These are phyloP conservation scores for Leishmania lainsoni DNA, from an alignment of 208 protist genomes.

Conservation along the genomic window DNA sequence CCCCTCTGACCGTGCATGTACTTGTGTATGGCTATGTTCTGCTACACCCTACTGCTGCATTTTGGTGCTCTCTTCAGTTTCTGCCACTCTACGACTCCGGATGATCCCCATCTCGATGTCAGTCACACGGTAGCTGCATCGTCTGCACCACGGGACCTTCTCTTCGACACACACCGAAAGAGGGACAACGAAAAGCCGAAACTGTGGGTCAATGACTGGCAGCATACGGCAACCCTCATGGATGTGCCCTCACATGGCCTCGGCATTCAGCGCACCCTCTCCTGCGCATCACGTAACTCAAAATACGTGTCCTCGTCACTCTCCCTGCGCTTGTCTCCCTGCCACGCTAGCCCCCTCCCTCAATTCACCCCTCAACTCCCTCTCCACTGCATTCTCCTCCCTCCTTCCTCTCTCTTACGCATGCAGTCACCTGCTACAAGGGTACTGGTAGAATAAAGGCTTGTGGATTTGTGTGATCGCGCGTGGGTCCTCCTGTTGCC, in stretches of 20 bases:
- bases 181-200: background rate
- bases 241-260: background rate
- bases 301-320: background rate
- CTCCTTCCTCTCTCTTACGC: background rate
- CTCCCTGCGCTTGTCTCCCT: background rate
- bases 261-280: background rate
- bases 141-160: background rate
- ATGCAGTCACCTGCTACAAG: background rate
- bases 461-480: background rate
- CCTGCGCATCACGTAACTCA: background rate
- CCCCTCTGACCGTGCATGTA: background rate
- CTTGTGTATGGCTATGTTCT: background rate
- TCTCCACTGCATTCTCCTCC: background rate
- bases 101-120: background rate
- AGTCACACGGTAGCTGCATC: background rate
- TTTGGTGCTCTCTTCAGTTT: constrained; percentile 10
- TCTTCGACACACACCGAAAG: background rate
- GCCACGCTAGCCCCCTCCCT: background rate
- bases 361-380: background rate
- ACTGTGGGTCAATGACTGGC: background rate
- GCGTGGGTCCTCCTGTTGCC: no score
- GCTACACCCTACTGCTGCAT: background rate
- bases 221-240: background rate
- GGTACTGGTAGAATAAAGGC: background rate
- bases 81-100: background rate